These are phyloP conservation scores for Wickerhamomyces canadensis DNA, from an alignment of 805 yeast genomes.

Conservation along the genomic window DNA sequence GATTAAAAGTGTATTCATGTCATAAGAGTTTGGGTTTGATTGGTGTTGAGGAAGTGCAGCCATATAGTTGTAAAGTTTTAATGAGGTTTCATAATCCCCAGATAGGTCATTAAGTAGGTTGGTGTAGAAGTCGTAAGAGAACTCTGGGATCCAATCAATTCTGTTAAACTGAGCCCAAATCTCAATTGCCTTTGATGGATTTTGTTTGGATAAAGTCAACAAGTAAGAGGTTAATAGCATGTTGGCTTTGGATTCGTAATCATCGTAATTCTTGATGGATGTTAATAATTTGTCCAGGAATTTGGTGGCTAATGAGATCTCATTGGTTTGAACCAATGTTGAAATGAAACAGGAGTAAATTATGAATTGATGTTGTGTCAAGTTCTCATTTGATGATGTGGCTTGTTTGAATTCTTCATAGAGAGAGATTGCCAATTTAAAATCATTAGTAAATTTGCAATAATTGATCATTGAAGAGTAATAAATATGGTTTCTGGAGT, in stretches of 20 bases:
- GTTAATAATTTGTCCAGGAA: conserved; percentile 50
- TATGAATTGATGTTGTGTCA: conserved; percentile 35
- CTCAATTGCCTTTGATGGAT: conserved; percentile 28
- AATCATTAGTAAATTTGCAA: conserved; percentile 33
- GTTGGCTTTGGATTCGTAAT: conserved; percentile 31
- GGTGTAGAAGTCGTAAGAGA: conserved; percentile 33
- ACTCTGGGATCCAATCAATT: conserved; percentile 36
- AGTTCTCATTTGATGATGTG: conserved; percentile 6
- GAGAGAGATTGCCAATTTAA: conserved; percentile 31
- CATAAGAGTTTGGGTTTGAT: not conserved
- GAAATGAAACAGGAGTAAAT: conserved; percentile 49
- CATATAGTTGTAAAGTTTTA: conserved; percentile 32
- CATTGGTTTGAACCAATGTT: conserved; percentile 45
- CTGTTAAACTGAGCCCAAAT: conserved; percentile 32
- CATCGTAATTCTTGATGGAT: conserved; percentile 34
- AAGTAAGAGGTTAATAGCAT: conserved; percentile 40
- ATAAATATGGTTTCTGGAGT: conserved; percentile 27
- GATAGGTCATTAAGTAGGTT: conserved; percentile 29
- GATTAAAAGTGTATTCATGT: conserved; percentile 9
- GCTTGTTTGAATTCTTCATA: conserved; percentile 33
- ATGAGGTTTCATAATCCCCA: conserved; percentile 26
- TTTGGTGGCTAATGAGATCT: conserved; percentile 44
- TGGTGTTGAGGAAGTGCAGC: conserved; percentile 27
- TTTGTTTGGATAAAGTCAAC: conserved; percentile 30
- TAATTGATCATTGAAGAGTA: conserved; percentile 35